Base-by-base conservation (phyloP, 2,329 filamentous ascomycete species). In the Sporothrix humicola region DNA sequence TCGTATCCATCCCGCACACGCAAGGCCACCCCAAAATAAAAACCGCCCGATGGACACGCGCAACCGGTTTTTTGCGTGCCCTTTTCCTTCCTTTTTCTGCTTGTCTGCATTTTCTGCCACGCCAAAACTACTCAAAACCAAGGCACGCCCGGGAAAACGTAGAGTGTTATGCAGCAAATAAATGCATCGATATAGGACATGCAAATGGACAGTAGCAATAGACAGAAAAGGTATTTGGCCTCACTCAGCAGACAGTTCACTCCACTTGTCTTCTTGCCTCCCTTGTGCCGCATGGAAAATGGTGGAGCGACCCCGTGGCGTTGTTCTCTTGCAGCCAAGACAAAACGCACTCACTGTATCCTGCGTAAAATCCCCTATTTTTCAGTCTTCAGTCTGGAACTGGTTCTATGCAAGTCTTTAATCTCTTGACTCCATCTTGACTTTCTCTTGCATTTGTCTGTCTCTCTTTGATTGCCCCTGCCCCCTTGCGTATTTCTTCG, bases 1-100 rank as follows among this genome's bases (percentile, higher is more conserved):
- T 72, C 69, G 69, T 72, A 72, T 63, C 46, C 23, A 26, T 61
- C 56, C 69, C 56, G 69, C 69, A 17, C 52, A 56, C 20, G 12
- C 44, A n/a, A 26, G n/a, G 23, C 10, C 17, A 37, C 31, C 7
- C 20, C 48, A 20, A 65, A 23, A 48, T 56, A 56, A 26, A 56
- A 23, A 12, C 63, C 37, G 59, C 37, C 56, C 37, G 59, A 63
- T 63, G 59, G 37, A 44, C 69, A 61, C 50, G 10, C 17, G 69
- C 69, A 72, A 52, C 69, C 69, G 54, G 69, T 63, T 63, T 71
- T 15, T 37, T 37, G 31, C 31, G 31, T 37, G 31, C 31, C 31
- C 31, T 5, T 37, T 37, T 5, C 4, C 31, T 7, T 37, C 23
- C 23, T 37, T 37, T 37, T 37, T 15, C 48, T n/a, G 48, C 48